Conservation (phyloP, 139 green algal genomes). For the Chlamydomonas asymmetrica region DNA sequence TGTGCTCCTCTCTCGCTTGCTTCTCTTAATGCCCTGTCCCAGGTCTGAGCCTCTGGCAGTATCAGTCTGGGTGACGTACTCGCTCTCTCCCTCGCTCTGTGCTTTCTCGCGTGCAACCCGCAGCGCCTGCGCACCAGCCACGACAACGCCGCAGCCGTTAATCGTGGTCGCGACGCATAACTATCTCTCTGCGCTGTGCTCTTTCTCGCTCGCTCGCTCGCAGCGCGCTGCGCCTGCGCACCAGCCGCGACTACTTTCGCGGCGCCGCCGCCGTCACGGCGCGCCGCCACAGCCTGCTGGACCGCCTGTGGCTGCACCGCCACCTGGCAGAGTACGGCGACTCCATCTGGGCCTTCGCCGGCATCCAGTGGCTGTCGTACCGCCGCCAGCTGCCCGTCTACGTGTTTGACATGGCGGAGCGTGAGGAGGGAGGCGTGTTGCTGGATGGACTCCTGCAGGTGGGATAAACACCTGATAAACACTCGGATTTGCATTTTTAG, state of each 20-base stretch:
- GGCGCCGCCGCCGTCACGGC: no score
- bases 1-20: neutral
- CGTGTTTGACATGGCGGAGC: conserved; percentile 32
- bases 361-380: conserved; percentile 2
- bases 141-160: no score
- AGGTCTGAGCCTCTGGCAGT: no score
- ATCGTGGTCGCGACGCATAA: no score
- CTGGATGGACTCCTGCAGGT: conserved; percentile 1
- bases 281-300: conserved; percentile 17
- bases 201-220: no score
- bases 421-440: conserved; percentile 17
- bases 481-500: no score
- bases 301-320: conserved; percentile 24
- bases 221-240: conserved; percentile 37
- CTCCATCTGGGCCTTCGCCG: conserved; percentile 24
- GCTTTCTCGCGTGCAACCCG: neutral
- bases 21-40: no score
- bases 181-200: no score
- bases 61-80: no score
- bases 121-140: no score
- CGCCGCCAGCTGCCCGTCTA: conserved; percentile 34
- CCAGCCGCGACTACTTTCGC: neutral
- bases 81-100: neutral
- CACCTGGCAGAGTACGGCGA: conserved; percentile 24
- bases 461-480: no score